phyloP scores from a whole-genome alignment of 1,284 basidiomycete species.

The Boletellus deceptivus region DNA sequence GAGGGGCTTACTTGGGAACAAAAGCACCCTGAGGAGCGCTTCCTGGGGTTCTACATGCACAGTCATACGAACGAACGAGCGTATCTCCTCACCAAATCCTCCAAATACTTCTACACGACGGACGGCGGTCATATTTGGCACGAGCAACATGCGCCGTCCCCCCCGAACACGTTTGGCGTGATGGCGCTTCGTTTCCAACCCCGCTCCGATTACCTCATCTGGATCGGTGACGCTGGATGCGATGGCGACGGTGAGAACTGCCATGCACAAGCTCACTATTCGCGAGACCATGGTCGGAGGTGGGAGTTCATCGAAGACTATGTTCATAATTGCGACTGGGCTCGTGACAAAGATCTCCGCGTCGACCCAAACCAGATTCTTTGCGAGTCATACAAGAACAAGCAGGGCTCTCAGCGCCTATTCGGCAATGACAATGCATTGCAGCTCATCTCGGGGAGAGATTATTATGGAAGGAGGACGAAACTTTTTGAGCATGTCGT shows the following conservation, averaged over 20 bases:
- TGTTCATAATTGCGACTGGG: slow-evolving; percentile 92
- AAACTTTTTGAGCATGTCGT: slow-evolving; percentile 86
- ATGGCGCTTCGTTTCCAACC: slow-evolving; percentile 89
- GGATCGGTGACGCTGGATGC: slow-evolving; percentile 81
- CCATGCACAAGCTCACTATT: slow-evolving; percentile 71
- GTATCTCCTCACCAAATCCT: slow-evolving; percentile 79
- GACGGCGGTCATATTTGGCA: slow-evolving; percentile 81
- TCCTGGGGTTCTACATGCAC: slow-evolving; percentile 88
- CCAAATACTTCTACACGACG: slow-evolving; percentile 77
- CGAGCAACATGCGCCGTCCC: slow-evolving; percentile 54
- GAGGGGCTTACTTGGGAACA: slow-evolving; percentile 92
- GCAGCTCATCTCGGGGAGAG: slow-evolving; percentile 75
- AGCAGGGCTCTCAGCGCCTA: slow-evolving; percentile 75
- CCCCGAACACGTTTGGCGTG: slow-evolving; percentile 79
- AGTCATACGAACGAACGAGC: slow-evolving; percentile 77
- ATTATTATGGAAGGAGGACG: slow-evolving; percentile 72
- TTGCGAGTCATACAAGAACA: slow-evolving; percentile 86
- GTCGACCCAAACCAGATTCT: slow-evolving; percentile 86
- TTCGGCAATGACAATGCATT: slow-evolving; percentile 65
- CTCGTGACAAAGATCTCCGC: slow-evolving; percentile 71
- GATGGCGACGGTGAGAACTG: slow-evolving; percentile 49
- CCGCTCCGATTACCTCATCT: slow-evolving; percentile 83
- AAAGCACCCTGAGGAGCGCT: slow-evolving; percentile 56
- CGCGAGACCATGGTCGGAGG: slow-evolving; percentile 71
- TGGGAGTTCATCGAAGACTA: slow-evolving; percentile 86